Evolutionary conservation across 129 eudicot species (phyloP).

Genomic region (Daucus carota): DH1_v3.0 NC_030383.2:58619001-58619500

Average conservation of each 20-base stretch:
- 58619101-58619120: conserved; percentile 6
- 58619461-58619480: no score
- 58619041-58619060: conserved; percentile 3
- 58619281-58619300: background rate
- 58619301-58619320: background rate
- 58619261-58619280: background rate
- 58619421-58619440: no score
- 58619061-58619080: background rate
- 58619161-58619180: background rate
- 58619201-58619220: background rate
- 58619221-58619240: background rate
- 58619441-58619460: no score
- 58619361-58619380: no score
- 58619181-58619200: background rate
- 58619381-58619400: no score
- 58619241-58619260: background rate
- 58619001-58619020: conserved; percentile 10
- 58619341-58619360: background rate
- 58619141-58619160: background rate
- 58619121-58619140: background rate
- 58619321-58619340: background rate
- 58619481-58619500: no score
- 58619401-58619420: no score
- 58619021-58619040: conserved; percentile 11
- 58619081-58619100: conserved; percentile 10